phyloP scores from a whole-genome alignment of 2,329 filamentous ascomycete genomes.

The Paracamarosporium sp. region DNA sequence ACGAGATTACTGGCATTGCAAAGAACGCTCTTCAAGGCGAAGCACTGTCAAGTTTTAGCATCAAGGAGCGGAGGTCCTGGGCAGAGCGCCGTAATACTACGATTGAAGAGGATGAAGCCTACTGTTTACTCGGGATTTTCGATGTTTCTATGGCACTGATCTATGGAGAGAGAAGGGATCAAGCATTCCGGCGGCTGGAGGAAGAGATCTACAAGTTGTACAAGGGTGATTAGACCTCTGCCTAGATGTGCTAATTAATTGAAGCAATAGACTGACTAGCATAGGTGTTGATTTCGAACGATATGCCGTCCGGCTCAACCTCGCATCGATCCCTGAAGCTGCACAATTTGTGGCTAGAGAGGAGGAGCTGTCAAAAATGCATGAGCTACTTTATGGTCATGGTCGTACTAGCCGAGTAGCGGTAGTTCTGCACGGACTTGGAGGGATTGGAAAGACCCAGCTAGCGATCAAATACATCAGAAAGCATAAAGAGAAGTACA shows the following conservation, averaged over 20 bases:
- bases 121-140: conserved; percentile 26
- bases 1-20: conserved; percentile 18
- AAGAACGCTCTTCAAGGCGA: conserved; percentile 12
- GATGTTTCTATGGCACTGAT: conserved; percentile 14
- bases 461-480: too few species aligned
- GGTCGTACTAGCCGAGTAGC: background rate
- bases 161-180: conserved; percentile 17
- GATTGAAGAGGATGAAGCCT: conserved; percentile 22
- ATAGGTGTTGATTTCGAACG: conserved; percentile 18
- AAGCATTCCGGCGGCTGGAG: conserved; percentile 15
- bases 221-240: conserved; percentile 17
- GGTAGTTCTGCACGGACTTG: conserved; percentile 47
- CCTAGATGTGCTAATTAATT: conserved; percentile 11
- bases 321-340: conserved; percentile 15
- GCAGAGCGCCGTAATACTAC: conserved; percentile 22
- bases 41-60: conserved; percentile 15
- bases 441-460: conserved; percentile 58
- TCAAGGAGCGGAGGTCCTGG: conserved; percentile 25
- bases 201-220: conserved; percentile 21
- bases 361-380: conserved; percentile 7
- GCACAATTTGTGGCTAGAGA: conserved; percentile 10
- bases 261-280: conserved; percentile 18
- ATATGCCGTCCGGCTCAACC: conserved; percentile 14
- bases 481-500: conserved; percentile 6
- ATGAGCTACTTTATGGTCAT: conserved; percentile 4